These are phyloP conservation scores for Penicillium paxilli DNA, from an alignment of 495 filamentous ascomycete genomes.

Conservation along the genomic window DNA sequence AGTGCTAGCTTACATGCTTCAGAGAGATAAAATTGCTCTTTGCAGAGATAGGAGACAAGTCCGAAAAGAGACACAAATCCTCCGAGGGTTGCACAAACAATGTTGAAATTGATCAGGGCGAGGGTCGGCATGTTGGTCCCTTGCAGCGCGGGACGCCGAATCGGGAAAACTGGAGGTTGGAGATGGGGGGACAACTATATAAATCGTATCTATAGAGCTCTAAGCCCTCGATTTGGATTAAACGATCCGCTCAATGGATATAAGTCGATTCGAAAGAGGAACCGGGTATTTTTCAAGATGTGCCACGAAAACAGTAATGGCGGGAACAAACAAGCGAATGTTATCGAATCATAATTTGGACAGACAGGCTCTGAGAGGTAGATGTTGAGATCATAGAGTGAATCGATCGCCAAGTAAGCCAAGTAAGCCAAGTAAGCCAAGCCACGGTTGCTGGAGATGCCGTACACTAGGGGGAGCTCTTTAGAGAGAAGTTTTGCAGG, in stretches of 20 bases:
- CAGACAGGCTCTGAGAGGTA: conserved; percentile 1
- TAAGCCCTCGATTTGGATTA: too few relatives aligned
- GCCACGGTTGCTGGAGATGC: not conserved
- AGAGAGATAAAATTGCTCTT: conserved; percentile 88
- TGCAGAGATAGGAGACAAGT: conserved; percentile 83
- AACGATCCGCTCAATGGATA: too few relatives aligned
- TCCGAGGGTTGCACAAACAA: conserved; percentile 77
- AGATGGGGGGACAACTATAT: too few relatives aligned
- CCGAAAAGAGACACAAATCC: conserved; percentile 89
- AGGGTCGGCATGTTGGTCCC: conserved; percentile 72
- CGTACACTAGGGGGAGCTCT: not conserved
- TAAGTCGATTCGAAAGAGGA: too few relatives aligned
- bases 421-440: not conserved
- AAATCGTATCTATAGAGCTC: too few relatives aligned
- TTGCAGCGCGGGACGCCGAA: not conserved
- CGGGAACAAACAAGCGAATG: conserved; percentile 27
- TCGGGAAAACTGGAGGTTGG: too few relatives aligned
- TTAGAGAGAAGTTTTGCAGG: not conserved
- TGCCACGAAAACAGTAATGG: not conserved
- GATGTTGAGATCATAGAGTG: conserved; percentile 23
- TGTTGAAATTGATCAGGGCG: conserved; percentile 81
- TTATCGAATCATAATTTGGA: conserved; percentile 47
- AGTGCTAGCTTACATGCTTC: conserved; percentile 70
- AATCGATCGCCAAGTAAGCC: not conserved
- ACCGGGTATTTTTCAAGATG: not conserved